Conservation (phyloP, 1,284 basidiomycete species). For the Leccinum subspadiceum region DNA sequence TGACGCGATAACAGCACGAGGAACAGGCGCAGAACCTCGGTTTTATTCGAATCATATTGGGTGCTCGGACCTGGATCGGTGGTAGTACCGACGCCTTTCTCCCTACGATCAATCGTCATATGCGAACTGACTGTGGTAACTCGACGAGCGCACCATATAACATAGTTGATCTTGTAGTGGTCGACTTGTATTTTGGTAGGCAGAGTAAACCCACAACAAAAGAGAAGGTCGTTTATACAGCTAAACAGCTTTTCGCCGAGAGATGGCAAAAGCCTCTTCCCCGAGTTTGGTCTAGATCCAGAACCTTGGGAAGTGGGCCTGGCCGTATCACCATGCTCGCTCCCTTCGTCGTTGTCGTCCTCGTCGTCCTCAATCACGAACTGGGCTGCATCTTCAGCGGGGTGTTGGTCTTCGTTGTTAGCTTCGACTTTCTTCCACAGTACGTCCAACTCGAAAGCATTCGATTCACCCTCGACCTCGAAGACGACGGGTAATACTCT, state of each 20-base stretch:
- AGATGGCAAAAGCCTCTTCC: slow-evolving; percentile 61
- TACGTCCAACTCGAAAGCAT: slow-evolving; percentile 66
- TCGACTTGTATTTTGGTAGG: slow-evolving; percentile 76
- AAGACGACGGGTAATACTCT: slow-evolving; percentile 87
- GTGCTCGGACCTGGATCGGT: slow-evolving; percentile 66
- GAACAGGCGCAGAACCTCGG: slow-evolving; percentile 82
- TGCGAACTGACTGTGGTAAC: slow-evolving; percentile 3
- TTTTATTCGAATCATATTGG: slow-evolving; percentile 77
- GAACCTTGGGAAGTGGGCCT: slow-evolving; percentile 13
- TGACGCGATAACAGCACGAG: slow-evolving; percentile 84
- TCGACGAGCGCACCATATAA: slow-evolving; percentile 64
- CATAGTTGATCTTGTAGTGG: slow-evolving; percentile 83
- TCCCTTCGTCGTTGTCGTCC: slow-evolving; percentile 55
- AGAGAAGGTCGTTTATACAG: slow-evolving; percentile 79
- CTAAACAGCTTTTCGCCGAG: slow-evolving; percentile 78
- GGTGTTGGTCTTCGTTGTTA: slow-evolving; percentile 35
- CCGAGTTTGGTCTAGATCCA: slow-evolving; percentile 33
- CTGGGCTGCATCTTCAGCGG: slow-evolving; percentile 45
- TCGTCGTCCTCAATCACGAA: slow-evolving; percentile 73
- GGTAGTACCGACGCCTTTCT: slow-evolving; percentile 86
- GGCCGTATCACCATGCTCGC: slow-evolving; percentile 26
- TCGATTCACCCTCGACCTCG: slow-evolving; percentile 74
- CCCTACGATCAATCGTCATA: slow-evolving; percentile 53
- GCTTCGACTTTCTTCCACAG: slow-evolving; percentile 68
- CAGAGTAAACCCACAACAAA: slow-evolving; percentile 89